Conservation (phyloP, 2,329 filamentous ascomycete genomes). For the Alternaria arbusti region DNA sequence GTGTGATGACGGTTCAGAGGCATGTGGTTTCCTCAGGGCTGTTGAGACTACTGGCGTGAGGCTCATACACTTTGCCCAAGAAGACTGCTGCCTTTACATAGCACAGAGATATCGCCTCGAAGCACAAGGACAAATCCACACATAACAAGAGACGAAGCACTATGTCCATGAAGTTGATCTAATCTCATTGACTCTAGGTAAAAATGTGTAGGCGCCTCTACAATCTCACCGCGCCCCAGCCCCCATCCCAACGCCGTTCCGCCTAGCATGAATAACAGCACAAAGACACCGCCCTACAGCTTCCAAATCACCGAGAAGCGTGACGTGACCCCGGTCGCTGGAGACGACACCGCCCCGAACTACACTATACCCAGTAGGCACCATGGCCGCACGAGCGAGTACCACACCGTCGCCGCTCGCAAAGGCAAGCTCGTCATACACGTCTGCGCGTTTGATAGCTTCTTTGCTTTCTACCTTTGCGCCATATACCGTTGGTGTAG, state of each 20-base stretch:
- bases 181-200: not conserved
- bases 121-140: not conserved
- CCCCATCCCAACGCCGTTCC: conserved; percentile 76
- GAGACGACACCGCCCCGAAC: conserved; percentile 76
- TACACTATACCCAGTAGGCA: conserved; percentile 78
- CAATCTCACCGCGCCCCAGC: conserved; percentile 42
- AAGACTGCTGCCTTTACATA: not conserved
- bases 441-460: conserved; percentile 75
- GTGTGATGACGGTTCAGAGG: not conserved
- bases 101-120: not conserved
- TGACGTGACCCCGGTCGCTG: conserved; percentile 86
- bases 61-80: not conserved
- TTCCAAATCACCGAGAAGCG: conserved; percentile 82
- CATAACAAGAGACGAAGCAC: not conserved
- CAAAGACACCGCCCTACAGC: conserved; percentile 77
- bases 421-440: conserved; percentile 87
- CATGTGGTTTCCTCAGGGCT: too few species aligned
- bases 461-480: conserved; percentile 76
- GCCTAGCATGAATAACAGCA: conserved; percentile 70
- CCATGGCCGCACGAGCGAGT: conserved; percentile 82
- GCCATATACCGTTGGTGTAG: conserved; percentile 82
- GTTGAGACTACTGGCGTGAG: not conserved
- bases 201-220: conserved; percentile 50
- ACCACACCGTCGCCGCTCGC: conserved; percentile 89
- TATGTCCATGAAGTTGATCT: not conserved